Conservation (phyloP, 2,329 filamentous ascomycete species). For the Epichloe baconii region DNA sequence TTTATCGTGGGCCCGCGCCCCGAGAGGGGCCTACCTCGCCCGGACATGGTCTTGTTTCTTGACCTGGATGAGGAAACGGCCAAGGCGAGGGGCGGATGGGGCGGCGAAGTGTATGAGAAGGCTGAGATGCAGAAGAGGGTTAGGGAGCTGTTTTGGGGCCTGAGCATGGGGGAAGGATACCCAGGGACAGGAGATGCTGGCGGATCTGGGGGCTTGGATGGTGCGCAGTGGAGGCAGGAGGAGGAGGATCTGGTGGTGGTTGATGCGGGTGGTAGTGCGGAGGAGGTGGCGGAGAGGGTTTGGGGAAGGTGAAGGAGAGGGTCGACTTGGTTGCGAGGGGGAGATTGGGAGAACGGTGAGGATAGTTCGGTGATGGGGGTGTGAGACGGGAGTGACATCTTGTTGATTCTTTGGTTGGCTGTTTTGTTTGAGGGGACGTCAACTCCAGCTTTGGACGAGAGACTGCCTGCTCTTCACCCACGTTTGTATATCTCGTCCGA, state of each 20-base stretch:
- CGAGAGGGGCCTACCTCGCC: constrained; percentile 74
- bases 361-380: constrained; percentile 18
- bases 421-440: too few species aligned
- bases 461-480: too few species aligned
- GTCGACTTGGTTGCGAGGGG: constrained; percentile 36
- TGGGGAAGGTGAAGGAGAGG: constrained; percentile 36
- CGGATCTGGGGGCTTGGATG: constrained; percentile 12
- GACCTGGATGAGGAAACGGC: constrained; percentile 66
- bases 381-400: not conserved
- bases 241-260: constrained; percentile 41
- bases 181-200: constrained; percentile 13
- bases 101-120: constrained; percentile 79
- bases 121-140: constrained; percentile 72
- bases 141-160: constrained; percentile 54
- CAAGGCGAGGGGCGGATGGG: constrained; percentile 69
- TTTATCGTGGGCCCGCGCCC: constrained; percentile 69
- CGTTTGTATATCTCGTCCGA: too few species aligned
- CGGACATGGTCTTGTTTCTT: constrained; percentile 79
- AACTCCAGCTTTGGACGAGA: too few species aligned
- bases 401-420: too few species aligned
- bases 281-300: constrained; percentile 43
- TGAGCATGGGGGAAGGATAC: constrained; percentile 33
- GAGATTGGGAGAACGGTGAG: constrained; percentile 34
- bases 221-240: constrained; percentile 29
- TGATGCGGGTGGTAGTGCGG: constrained; percentile 39